Evolutionary conservation across 192 early-diverging fungal species (phyloP).

Genomic region (Coemansia sp.): DNA sequence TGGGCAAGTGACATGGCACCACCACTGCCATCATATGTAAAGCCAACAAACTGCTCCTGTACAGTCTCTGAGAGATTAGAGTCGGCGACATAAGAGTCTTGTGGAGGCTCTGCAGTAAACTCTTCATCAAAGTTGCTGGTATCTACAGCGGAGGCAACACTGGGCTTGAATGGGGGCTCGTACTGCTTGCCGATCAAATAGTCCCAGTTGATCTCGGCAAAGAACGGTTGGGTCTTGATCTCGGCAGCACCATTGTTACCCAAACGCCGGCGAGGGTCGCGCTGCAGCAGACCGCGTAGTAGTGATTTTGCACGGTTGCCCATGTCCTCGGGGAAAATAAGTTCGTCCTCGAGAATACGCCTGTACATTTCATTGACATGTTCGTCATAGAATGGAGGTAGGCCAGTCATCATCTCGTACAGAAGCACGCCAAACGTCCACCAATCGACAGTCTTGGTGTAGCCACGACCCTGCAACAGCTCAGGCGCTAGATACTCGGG

Average conservation of each 20-base stretch:
- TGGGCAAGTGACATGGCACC: conserved; percentile 65
- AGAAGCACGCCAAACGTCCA: conserved; percentile 92
- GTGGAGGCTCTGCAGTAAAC: conserved; percentile 91
- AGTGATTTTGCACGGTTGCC: conserved; percentile 63
- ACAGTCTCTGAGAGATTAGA: conserved; percentile 83
- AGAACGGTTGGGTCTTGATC: conserved; percentile 94
- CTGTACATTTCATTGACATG: conserved; percentile 94
- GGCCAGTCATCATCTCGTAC: conserved; percentile 86
- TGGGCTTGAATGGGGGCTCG: conserved; percentile 90
- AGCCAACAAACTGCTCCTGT: conserved; percentile 94
- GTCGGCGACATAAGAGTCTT: conserved; percentile 83
- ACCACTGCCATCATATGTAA: conserved; percentile 81
- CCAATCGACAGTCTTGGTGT: conserved; percentile 96
- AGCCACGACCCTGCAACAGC: conserved; percentile 80
- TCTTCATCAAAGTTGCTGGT: conserved; percentile 99
- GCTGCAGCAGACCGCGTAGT: conserved; percentile 69
- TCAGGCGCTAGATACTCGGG: conserved; percentile 98
- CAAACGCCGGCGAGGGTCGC: conserved; percentile 77
- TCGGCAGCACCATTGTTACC: conserved; percentile 85
- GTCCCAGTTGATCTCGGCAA: conserved; percentile 87
- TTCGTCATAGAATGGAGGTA: conserved; percentile 93
- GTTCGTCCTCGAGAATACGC: conserved; percentile 89
- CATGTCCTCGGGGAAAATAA: conserved; percentile 78
- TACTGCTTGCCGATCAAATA: conserved; percentile 87
- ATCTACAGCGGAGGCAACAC: conserved; percentile 82